Conservation (phyloP, 345 rosid genomes). For the Moricandia moricandioides region DNA sequence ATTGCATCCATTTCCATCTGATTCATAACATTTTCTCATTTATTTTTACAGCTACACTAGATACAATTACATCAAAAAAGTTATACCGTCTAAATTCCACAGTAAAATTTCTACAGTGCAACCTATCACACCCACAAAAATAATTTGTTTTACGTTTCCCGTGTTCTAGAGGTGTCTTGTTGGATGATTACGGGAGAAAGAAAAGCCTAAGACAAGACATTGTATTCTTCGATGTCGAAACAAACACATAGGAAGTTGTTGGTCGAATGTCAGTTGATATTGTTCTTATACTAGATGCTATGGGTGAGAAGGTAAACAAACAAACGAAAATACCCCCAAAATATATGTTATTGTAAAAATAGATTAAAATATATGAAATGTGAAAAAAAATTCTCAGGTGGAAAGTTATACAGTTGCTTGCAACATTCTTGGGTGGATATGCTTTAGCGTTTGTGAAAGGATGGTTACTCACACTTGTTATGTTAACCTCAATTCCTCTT, state of each 20-base stretch:
- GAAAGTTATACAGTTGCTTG: neutral
- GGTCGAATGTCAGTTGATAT: slow-evolving; percentile 92
- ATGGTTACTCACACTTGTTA: neutral
- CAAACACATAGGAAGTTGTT: slow-evolving; percentile 14
- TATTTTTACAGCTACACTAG: too few species aligned
- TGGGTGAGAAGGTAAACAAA: slow-evolving; percentile 73
- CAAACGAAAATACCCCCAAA: neutral
- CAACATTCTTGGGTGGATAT: neutral
- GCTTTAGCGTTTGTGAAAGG: neutral
- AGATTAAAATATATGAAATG: neutral
- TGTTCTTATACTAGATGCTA: slow-evolving; percentile 79
- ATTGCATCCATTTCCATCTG: too few species aligned
- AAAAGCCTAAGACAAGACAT: neutral
- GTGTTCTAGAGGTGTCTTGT: slow-evolving; percentile 62
- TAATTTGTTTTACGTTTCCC: neutral
- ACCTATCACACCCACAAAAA: too few species aligned
- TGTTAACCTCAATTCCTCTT: neutral
- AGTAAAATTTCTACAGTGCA: too few species aligned
- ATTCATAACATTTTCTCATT: too few species aligned
- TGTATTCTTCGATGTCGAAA: neutral
- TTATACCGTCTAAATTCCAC: too few species aligned
- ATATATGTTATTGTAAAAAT: neutral
- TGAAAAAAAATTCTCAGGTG: neutral
- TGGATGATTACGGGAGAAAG: slow-evolving; percentile 70
- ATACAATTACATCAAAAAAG: too few species aligned